Conservation (phyloP, 2,329 filamentous ascomycete genomes). For the Aspergillus sp. region DNA sequence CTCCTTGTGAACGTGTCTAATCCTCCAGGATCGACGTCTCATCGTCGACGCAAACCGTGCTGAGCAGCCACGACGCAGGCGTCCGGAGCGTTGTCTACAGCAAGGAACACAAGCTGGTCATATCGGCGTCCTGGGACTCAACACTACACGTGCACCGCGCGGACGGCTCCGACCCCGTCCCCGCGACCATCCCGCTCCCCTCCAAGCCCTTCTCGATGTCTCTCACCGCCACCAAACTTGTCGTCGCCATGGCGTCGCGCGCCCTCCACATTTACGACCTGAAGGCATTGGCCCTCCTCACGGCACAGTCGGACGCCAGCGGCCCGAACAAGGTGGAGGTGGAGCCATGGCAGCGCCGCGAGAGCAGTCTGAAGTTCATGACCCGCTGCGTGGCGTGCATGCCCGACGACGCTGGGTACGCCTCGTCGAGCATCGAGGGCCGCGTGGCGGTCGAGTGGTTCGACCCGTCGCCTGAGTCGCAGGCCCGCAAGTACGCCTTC, state of each 20-base stretch:
- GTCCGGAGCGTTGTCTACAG: slow-evolving; percentile 85
- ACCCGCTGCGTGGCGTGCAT: slow-evolving; percentile 91
- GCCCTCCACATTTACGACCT: slow-evolving; percentile 96
- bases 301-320: slow-evolving; percentile 46
- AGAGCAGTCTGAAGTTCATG: slow-evolving; percentile 94
- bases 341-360: slow-evolving; percentile 87
- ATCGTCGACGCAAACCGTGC: slow-evolving; percentile 67
- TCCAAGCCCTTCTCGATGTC: slow-evolving; percentile 87
- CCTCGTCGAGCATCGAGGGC: slow-evolving; percentile 88
- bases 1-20: slow-evolving; percentile 7
- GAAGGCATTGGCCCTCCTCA: slow-evolving; percentile 58
- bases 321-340: slow-evolving; percentile 50
- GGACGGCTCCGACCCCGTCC: slow-evolving; percentile 47
- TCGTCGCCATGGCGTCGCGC: slow-evolving; percentile 92
- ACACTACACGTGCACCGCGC: slow-evolving; percentile 79
- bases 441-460: slow-evolving; percentile 98
- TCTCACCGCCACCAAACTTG: slow-evolving; percentile 76
- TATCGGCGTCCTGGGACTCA: slow-evolving; percentile 91
- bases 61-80: slow-evolving; percentile 76
- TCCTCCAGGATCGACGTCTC: slow-evolving; percentile 64
- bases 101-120: slow-evolving; percentile 69
- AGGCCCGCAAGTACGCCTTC: slow-evolving; percentile 95
- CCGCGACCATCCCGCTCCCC: slow-evolving; percentile 69
- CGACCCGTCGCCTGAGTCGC: slow-evolving; percentile 80
- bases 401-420: slow-evolving; percentile 94